Base-by-base conservation (phyloP, 768 basidiomycete genomes). In the Pisolithus albus region DNA sequence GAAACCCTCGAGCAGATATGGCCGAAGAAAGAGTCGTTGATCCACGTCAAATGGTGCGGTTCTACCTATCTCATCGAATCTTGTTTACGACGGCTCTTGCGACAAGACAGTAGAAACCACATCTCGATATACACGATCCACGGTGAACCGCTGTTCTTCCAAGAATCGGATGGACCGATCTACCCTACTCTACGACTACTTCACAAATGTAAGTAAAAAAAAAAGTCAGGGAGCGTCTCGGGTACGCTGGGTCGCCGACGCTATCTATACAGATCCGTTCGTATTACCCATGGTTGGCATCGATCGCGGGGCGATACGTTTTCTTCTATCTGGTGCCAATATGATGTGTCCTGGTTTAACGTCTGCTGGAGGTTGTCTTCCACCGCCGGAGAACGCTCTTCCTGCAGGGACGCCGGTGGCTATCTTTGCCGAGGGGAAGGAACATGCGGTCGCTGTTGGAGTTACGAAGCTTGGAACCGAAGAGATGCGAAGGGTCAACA, bases 261-360 rank as follows among this genome's bases (percentile, higher is more conserved):
- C 19, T 51, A 48, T 51, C 3, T 19, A 10, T 19, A 10, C 67
- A 99, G 95, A 96, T 74, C 96, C 96, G 7, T 86, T 80, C 61
- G 75, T 98, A 57, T 79, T 98, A 30, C 92, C 94, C 5, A 83
- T 78, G 60, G 92, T 95, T 46, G 82, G 84, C 57, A 78, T 98
- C 45, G 96, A 99, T 74, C 86, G 95, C 47, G 96, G 96, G 46
- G 96, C 96, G 49, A 99, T 99, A 72, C 89, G 94, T 32, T 99
- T 97, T 71, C 79, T 99, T 37, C 82, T 99, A 43, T 86, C 84
- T 10, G 96, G 92, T 15, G 92, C 92, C 23, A 84, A 87, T 71
- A 93, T 95, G 88, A 95, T 95, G 92, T 93, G 88, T 60, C 96
- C 96, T 5, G 96, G 96, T 19, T 73, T 99, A 50, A 95, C 96